These are phyloP conservation scores for Pichia sp. DNA, from an alignment of 1,139 yeast genomes.

Conservation along the genomic window DNA sequence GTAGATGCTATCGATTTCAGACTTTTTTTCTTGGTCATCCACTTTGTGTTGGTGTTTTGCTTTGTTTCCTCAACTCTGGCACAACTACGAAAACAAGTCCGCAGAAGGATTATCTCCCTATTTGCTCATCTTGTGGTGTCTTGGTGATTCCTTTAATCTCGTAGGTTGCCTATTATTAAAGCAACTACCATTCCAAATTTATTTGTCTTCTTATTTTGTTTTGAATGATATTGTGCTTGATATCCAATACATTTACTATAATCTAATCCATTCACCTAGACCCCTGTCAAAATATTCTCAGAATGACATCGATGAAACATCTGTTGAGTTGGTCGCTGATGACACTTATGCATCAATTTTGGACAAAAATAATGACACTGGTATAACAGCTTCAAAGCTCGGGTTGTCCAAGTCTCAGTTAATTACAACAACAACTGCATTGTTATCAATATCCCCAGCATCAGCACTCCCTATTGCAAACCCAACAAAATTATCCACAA, in stretches of 20 bases:
- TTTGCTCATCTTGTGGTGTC: constrained; percentile 69
- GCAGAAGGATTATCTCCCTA: constrained; percentile 78
- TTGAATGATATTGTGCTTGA: constrained; percentile 64
- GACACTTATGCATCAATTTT: background rate
- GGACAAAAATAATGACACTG: background rate
- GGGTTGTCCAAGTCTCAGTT: background rate
- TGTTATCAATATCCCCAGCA: constrained; percentile 1
- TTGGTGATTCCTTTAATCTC: constrained; percentile 74
- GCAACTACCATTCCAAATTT: constrained; percentile 70
- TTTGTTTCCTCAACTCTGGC: constrained; percentile 74
- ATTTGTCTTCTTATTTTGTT: constrained; percentile 67
- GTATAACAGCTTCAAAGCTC: background rate
- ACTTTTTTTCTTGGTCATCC: constrained; percentile 31
- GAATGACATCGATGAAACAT: background rate
- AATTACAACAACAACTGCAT: constrained; percentile 7
- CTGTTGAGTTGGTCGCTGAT: constrained; percentile 1
- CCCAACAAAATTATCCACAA: background rate
- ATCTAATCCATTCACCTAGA: constrained; percentile 39
- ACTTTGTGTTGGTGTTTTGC: constrained; percentile 72
- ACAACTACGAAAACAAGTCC: constrained; percentile 65
- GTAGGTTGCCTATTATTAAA: constrained; percentile 73
- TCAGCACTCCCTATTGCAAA: constrained; percentile 1
- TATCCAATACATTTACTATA: constrained; percentile 69
- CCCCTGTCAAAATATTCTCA: background rate
- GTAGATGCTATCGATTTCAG: background rate